These are phyloP conservation scores for Trichoderma hamatum DNA, from an alignment of 2,329 filamentous ascomycete species.

Conservation along the genomic window DNA sequence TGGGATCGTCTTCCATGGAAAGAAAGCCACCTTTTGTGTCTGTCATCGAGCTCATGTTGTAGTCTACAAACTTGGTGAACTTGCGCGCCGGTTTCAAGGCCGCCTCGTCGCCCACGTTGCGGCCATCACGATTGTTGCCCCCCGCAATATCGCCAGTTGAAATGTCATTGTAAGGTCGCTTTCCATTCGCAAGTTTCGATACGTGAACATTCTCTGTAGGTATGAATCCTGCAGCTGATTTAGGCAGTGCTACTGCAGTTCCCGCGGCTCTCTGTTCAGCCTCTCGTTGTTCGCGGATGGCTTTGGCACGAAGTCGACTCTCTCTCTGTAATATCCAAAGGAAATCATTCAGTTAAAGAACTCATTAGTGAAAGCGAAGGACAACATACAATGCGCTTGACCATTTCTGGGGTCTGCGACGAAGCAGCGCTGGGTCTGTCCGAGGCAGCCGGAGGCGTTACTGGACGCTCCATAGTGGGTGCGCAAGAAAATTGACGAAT, in stretches of 20 bases:
- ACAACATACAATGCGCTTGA: slow-evolving; percentile 56
- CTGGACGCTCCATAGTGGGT: slow-evolving; percentile 49
- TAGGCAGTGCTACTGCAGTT: slow-evolving; percentile 46
- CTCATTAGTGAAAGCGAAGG: neutral
- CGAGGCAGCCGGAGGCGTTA: slow-evolving; percentile 48
- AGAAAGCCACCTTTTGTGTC: slow-evolving; percentile 97
- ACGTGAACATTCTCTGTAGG: slow-evolving; percentile 65
- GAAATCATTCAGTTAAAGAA: neutral
- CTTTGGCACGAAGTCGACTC: slow-evolving; percentile 85
- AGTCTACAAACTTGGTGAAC: slow-evolving; percentile 93
- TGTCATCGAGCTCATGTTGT: slow-evolving; percentile 97
- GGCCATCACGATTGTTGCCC: slow-evolving; percentile 70
- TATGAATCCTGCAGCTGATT: slow-evolving; percentile 70
- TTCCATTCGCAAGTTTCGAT: slow-evolving; percentile 53
- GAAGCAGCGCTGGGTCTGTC: slow-evolving; percentile 42
- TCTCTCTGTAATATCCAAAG: slow-evolving; percentile 65
- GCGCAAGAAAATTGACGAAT: neutral
- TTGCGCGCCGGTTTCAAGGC: slow-evolving; percentile 76
- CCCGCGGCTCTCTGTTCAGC: slow-evolving; percentile 58
- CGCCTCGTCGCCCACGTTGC: slow-evolving; percentile 51
- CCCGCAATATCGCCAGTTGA: slow-evolving; percentile 51
- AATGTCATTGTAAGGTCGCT: slow-evolving; percentile 70
- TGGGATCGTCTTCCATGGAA: slow-evolving; percentile 86
- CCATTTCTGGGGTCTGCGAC: slow-evolving; percentile 58
- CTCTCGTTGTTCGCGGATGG: slow-evolving; percentile 73